Percentiles rank a stretch among this genome's conserved stretches.
These are phyloP conservation scores for Gossypium gossypioides DNA, from an alignment of 441 rosid species.

Conservation along the genomic window DNA sequence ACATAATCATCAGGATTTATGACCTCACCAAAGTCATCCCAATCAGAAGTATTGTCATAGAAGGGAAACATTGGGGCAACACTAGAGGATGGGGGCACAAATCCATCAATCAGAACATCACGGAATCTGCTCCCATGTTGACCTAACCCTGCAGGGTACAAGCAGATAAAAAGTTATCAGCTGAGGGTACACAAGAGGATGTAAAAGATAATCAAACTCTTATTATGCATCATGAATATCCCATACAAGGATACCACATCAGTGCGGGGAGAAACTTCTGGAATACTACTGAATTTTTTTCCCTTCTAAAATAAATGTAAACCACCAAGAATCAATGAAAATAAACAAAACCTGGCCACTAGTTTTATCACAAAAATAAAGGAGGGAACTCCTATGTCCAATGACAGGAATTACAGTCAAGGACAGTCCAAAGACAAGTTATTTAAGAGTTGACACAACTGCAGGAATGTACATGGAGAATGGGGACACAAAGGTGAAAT, in stretches of 20 bases:
- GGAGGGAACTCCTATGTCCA: not conserved
- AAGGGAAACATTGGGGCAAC: conserved; percentile 93
- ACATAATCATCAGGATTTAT: conserved; percentile 92
- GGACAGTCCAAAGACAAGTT: not conserved
- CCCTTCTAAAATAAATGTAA: not conserved
- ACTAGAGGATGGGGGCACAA: conserved; percentile 72
- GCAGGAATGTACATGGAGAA: not conserved
- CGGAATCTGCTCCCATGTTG: conserved; percentile 53
- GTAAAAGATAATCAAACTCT: not conserved
- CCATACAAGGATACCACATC: not conserved
- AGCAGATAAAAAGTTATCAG: not conserved
- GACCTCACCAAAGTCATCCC: conserved; percentile 97
- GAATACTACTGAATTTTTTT: not conserved
- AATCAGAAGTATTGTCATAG: conserved; percentile 64
- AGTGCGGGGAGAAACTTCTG: not conserved
- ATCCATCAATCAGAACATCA: conserved; percentile 84
- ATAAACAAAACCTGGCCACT: not conserved
- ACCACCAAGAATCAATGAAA: not conserved
- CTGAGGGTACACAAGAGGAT: not conserved
- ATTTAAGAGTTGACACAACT: not conserved
- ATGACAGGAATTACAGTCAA: not conserved
- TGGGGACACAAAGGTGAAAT: not conserved
- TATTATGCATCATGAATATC: not conserved
- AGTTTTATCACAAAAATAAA: not conserved
- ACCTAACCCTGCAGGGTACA: conserved; percentile 35